A percentile compares a stretch with the other conserved stretches of the same genome.
These are phyloP conservation scores for Narthecium ossifragum DNA, from an alignment of 106 monocot genomes.

Conservation along the genomic window DNA sequence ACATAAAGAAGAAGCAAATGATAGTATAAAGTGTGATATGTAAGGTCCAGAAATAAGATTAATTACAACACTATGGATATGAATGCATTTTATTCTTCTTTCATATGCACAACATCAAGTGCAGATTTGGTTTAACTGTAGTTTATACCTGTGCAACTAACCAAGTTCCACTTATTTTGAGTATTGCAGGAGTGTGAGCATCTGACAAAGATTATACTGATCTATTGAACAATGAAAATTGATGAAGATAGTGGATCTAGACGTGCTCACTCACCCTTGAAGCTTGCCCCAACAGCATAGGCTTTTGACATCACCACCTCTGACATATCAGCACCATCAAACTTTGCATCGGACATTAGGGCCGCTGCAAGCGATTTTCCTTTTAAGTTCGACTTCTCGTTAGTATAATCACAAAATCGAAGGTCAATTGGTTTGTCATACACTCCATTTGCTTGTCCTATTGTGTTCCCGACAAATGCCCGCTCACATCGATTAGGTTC, in stretches of 20 bases:
- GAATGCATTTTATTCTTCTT: no score
- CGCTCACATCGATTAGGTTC: constrained; percentile 86
- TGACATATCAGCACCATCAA: constrained; percentile 94
- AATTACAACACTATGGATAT: no score
- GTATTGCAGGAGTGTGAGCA: no score
- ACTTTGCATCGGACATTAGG: constrained; percentile 88
- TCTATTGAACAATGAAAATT: no score
- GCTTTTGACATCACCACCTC: constrained; percentile 98
- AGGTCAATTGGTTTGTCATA: constrained; percentile 92
- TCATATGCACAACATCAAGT: no score
- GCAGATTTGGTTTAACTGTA: no score
- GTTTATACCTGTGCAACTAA: no score
- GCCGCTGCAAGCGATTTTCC: constrained; percentile 90
- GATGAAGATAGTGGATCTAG: background rate
- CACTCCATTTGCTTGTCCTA: constrained; percentile 97
- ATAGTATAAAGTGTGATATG: no score
- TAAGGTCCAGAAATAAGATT: no score
- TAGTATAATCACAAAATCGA: constrained; percentile 87
- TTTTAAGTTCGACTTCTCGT: constrained; percentile 84
- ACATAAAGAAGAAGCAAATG: no score
- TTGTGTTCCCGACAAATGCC: constrained; percentile 95
- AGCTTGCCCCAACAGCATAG: constrained; percentile 94
- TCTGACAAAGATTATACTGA: no score
- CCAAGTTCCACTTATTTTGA: no score
- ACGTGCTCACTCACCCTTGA: constrained; percentile 48